Conservation (phyloP, 169 alveolate species). For the Eimeria mitis region DNA sequence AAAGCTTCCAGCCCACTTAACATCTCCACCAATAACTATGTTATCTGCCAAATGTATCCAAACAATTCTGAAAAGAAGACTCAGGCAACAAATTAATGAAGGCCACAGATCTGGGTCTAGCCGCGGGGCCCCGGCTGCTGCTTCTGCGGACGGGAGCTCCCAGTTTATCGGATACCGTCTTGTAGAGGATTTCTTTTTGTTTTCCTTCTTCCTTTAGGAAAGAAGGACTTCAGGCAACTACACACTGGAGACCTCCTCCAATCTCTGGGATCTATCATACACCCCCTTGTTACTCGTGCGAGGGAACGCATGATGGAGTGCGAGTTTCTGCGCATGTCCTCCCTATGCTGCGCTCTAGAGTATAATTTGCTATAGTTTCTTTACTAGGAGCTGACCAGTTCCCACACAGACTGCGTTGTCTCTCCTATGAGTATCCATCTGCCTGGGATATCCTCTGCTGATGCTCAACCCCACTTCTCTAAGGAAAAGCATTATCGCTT, state of each 20-base stretch:
- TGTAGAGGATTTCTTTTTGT: neutral
- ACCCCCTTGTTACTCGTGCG: conserved; percentile 3
- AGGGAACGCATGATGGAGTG: neutral
- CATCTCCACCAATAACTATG: neutral
- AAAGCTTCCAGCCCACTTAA: conserved; percentile 12
- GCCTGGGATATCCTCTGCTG: no score
- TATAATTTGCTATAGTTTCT: neutral
- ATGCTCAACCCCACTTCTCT: neutral
- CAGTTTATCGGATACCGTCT: neutral
- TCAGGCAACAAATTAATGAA: neutral
- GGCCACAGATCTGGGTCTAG: conserved; percentile 23
- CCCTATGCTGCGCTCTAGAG: neutral
- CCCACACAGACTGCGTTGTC: conserved; percentile 5
- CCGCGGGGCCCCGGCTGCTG: conserved; percentile 74
- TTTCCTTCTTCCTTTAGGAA: neutral
- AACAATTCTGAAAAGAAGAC: neutral
- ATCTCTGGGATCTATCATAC: neutral
- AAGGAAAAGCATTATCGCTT: neutral
- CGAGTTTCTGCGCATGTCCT: neutral
- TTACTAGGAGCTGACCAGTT: neutral
- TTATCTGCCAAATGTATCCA: neutral
- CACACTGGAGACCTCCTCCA: neutral
- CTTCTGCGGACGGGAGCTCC: conserved; percentile 21
- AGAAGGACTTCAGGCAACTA: neutral
- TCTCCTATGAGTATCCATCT: neutral